Evolutionary conservation across 495 filamentous ascomycete species (phyloP), one percentile per base, ranked within the genome.

Genomic region (Apodospora peruviana): DNA sequence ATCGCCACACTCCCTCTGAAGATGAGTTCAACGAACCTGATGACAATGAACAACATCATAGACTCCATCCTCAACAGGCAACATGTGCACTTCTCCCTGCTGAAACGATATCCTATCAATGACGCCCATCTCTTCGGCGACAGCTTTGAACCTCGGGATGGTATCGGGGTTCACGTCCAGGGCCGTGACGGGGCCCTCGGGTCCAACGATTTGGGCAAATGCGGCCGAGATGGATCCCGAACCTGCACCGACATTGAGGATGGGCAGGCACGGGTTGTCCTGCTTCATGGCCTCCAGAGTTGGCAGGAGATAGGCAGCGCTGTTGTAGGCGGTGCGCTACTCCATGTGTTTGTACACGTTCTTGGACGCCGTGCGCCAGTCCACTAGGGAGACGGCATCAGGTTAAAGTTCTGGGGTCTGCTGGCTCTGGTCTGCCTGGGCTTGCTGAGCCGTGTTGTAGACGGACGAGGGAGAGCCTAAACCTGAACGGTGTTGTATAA

Each of bases 1-100:
- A n/a, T n/a, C n/a, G n/a, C n/a, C n/a, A n/a, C n/a, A n/a, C n/a
- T n/a, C n/a, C n/a, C n/a, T n/a, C n/a, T n/a, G n/a, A n/a, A n/a
- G n/a, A 10, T 39, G 36, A 18, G 36, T 5, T 39, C 7, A 39
- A 61, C 38, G 60, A 64, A 44, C 40, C 53, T 66, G 64, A 48
- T 67, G 63, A 44, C 61, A 66, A 27, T 62, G 68, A 32, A 65
- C 62, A 48, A 76, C 47, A 45, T 74, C 71, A 52, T 72, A 76
- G 0, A 53, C 60, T 22, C 48, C 59, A 55, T 75, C 71, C 14
- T 56, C 43, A 46, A 69, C 74, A 34, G 68, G 66, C 1, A 76
- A 59, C 32, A 57, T 51, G 61, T 69, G 66, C 37, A 65, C 55
- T 37, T 52, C 55, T 11, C 51, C 71, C 14, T 56, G 45, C 52